Evolutionary conservation across 306 rosid species (phyloP).

Genomic region (Vigna angularis): DNA sequence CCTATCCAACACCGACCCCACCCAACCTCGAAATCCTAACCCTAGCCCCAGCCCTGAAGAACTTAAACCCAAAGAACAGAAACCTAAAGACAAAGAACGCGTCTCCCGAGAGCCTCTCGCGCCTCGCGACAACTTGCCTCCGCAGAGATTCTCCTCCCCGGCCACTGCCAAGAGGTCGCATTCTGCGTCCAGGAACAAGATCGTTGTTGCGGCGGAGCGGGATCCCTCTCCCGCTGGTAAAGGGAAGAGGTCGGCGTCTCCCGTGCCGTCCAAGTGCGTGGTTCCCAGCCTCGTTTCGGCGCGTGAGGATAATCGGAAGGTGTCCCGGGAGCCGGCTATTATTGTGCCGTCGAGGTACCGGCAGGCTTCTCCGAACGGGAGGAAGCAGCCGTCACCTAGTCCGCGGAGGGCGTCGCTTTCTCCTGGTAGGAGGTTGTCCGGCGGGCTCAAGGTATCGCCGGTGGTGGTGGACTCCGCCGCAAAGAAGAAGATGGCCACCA

Average conservation of each 20-base stretch:
- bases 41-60: background rate
- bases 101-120: slow-evolving; percentile 68
- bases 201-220: slow-evolving; percentile 48
- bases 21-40: background rate
- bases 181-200: slow-evolving; percentile 59
- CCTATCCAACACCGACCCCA: slow-evolving; percentile 42
- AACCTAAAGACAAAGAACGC: background rate
- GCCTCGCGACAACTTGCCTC: slow-evolving; percentile 62
- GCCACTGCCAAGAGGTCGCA: slow-evolving; percentile 72
- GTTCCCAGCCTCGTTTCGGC: slow-evolving; percentile 88
- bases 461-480: slow-evolving; percentile 61
- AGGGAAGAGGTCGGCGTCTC: slow-evolving; percentile 85
- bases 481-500: slow-evolving; percentile 75
- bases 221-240: slow-evolving; percentile 85
- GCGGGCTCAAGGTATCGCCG: slow-evolving; percentile 73
- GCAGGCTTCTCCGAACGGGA: slow-evolving; percentile 81
- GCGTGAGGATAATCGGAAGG: slow-evolving; percentile 74
- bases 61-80: background rate
- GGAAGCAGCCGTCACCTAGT: slow-evolving; percentile 84
- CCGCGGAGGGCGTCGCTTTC: slow-evolving; percentile 84
- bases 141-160: slow-evolving; percentile 84
- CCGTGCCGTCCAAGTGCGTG: slow-evolving; percentile 87
- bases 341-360: slow-evolving; percentile 91
- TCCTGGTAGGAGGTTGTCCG: slow-evolving; percentile 81
- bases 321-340: slow-evolving; percentile 72